Evolutionary conservation across 805 yeast species (phyloP).

Genomic region (Yarrowia sp.): DNA sequence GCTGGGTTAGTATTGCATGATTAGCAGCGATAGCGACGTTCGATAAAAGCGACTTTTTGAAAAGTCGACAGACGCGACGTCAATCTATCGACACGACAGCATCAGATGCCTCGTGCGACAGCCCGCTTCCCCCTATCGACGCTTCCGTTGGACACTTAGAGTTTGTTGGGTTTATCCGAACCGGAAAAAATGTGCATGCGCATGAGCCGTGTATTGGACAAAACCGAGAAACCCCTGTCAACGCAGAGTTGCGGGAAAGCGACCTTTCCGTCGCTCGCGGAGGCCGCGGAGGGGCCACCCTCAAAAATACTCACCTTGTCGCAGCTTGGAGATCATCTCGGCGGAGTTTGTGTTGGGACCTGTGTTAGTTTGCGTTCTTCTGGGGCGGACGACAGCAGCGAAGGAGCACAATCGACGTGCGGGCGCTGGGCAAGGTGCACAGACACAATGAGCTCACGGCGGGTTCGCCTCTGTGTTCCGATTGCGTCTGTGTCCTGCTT

Average conservation of each 20-base stretch:
- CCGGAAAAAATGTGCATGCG: slow-evolving; percentile 27
- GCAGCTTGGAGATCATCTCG: slow-evolving; percentile 76
- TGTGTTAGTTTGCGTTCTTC: slow-evolving; percentile 29
- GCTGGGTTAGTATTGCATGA: slow-evolving; percentile 45
- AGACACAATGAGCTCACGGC: not conserved
- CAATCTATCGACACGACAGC: too few relatives aligned
- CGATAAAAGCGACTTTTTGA: too few relatives aligned
- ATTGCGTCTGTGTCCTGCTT: too few relatives aligned
- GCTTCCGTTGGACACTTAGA: not conserved
- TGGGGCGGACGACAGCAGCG: not conserved
- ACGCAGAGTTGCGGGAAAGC: not conserved
- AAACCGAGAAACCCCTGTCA: slow-evolving; percentile 10
- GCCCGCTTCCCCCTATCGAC: too few relatives aligned
- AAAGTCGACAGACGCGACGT: too few relatives aligned
- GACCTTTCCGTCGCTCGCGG: too few relatives aligned
- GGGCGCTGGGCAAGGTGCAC: not conserved
- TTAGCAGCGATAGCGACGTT: too few relatives aligned
- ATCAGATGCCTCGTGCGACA: too few relatives aligned
- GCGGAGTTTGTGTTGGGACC: slow-evolving; percentile 93
- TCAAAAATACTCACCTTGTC: slow-evolving; percentile 50
- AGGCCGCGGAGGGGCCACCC: too few relatives aligned
- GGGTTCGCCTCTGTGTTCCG: too few relatives aligned
- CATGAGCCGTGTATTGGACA: slow-evolving; percentile 25
- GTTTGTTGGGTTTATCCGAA: slow-evolving; percentile 25
- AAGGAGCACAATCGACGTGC: slow-evolving; percentile 1